These are phyloP conservation scores for Euphorbia peplus DNA, from an alignment of 345 rosid genomes.

Conservation along the genomic window DNA sequence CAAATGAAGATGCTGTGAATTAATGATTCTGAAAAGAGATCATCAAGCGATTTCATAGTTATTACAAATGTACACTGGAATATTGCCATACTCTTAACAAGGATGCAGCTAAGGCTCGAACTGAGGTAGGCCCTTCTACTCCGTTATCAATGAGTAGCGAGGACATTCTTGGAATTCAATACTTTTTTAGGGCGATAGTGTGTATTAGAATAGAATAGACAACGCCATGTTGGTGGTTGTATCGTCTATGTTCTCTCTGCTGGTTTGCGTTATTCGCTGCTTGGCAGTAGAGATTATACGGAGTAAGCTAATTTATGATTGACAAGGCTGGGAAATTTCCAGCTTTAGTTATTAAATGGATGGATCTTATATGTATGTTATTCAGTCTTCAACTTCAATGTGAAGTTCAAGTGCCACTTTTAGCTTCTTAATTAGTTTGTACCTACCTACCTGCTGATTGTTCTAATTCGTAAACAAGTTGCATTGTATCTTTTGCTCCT, in stretches of 20 bases:
- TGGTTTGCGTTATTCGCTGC: not conserved
- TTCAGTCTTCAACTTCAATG: too few species aligned
- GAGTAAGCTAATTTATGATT: not conserved
- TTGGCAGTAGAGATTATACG: not conserved
- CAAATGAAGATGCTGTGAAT: slow-evolving; percentile 13
- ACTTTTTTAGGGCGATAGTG: not conserved
- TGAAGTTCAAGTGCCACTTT: too few species aligned
- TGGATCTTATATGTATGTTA: too few species aligned
- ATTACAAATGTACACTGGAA: slow-evolving; percentile 15
- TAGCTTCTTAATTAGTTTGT: too few species aligned
- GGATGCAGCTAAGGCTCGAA: slow-evolving; percentile 6
- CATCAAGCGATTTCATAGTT: slow-evolving; percentile 13
- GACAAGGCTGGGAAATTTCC: too few species aligned
- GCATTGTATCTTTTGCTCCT: too few species aligned
- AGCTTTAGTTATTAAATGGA: too few species aligned
- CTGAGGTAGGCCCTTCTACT: slow-evolving; percentile 26
- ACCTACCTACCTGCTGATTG: too few species aligned
- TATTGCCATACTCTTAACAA: slow-evolving; percentile 9
- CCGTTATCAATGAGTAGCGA: not conserved
- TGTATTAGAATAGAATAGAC: not conserved
- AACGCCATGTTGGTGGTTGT: too few species aligned
- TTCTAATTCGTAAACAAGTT: too few species aligned
- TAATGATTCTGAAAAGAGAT: slow-evolving; percentile 24
- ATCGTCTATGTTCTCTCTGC: not conserved
- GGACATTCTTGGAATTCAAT: not conserved